Evolutionary conservation across 2,329 filamentous ascomycete genomes (phyloP).

Genomic region (Pyricularia sp.): DNA sequence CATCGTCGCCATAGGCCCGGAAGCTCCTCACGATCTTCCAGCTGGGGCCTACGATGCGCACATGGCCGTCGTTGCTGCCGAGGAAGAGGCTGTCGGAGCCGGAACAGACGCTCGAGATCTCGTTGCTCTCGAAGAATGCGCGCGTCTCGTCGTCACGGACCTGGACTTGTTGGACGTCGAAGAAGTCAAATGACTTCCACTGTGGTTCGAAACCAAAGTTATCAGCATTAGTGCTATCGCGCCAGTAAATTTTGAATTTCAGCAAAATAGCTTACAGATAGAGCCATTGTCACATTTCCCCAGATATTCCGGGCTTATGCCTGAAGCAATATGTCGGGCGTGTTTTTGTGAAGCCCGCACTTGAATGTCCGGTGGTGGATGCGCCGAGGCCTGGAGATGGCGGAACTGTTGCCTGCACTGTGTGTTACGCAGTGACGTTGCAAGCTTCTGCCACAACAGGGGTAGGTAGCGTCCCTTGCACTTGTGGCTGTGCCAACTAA

Average conservation of each 20-base stretch:
- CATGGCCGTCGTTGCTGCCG: slow-evolving; percentile 73
- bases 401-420: not conserved
- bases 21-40: slow-evolving; percentile 86
- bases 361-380: not conserved
- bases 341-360: not conserved
- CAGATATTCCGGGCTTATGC: not conserved
- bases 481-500: not conserved
- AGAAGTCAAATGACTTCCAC: slow-evolving; percentile 99
- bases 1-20: slow-evolving; percentile 65
- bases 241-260: not conserved
- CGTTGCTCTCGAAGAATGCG: slow-evolving; percentile 71
- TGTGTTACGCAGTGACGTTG: not conserved
- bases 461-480: not conserved
- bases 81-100: slow-evolving; percentile 87
- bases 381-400: not conserved
- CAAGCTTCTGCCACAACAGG: slow-evolving; percentile 1
- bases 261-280: slow-evolving; percentile 14
- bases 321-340: not conserved
- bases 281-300: slow-evolving; percentile 21
- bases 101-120: slow-evolving; percentile 74
- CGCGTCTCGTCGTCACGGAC: slow-evolving; percentile 71
- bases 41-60: slow-evolving; percentile 76
- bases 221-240: slow-evolving; percentile 5
- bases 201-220: slow-evolving; percentile 23
- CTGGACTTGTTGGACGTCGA: slow-evolving; percentile 82